Evolutionary conservation across 2,329 filamentous ascomycete genomes (phyloP).

Genomic region (Pleurostoma richardsiae): DNA sequence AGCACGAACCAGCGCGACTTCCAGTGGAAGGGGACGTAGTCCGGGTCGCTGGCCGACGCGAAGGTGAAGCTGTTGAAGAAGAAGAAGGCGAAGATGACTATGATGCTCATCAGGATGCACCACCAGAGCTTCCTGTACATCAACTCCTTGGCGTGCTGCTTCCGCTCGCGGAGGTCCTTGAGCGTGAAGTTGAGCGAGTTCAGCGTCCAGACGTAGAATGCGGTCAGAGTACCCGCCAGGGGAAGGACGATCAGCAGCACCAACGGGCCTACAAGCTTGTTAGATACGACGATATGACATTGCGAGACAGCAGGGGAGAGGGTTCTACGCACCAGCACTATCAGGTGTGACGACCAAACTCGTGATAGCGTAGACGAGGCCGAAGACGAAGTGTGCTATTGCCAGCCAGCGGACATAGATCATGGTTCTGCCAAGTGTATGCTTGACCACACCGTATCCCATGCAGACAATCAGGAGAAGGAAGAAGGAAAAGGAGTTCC

Average conservation of each 20-base stretch:
- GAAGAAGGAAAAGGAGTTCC: constrained; percentile 99
- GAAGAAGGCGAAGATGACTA: constrained; percentile 97
- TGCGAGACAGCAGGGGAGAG: background rate
- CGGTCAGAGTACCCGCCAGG: constrained; percentile 84
- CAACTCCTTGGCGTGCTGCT: constrained; percentile 84
- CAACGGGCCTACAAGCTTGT: constrained; percentile 58
- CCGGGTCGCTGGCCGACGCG: constrained; percentile 74
- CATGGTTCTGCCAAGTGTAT: constrained; percentile 88
- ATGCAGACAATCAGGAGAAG: constrained; percentile 96
- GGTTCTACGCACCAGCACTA: constrained; percentile 54
- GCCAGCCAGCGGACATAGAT: constrained; percentile 87
- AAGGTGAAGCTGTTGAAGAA: constrained; percentile 98
- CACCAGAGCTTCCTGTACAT: constrained; percentile 99
- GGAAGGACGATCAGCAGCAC: constrained; percentile 92
- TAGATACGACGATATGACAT: background rate
- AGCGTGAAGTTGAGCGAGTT: constrained; percentile 93
- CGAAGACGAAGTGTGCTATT: constrained; percentile 90
- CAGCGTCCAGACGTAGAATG: constrained; percentile 97
- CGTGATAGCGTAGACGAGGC: constrained; percentile 85
- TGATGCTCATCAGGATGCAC: constrained; percentile 86
- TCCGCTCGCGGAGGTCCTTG: constrained; percentile 91
- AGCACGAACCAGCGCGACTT: constrained; percentile 96
- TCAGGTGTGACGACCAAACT: constrained; percentile 87
- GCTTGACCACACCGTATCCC: constrained; percentile 98
- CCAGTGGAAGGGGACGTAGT: constrained; percentile 96